Evolutionary conservation across 1,284 basidiomycete species (phyloP).

Genomic region (Puccinia horiana): DNA sequence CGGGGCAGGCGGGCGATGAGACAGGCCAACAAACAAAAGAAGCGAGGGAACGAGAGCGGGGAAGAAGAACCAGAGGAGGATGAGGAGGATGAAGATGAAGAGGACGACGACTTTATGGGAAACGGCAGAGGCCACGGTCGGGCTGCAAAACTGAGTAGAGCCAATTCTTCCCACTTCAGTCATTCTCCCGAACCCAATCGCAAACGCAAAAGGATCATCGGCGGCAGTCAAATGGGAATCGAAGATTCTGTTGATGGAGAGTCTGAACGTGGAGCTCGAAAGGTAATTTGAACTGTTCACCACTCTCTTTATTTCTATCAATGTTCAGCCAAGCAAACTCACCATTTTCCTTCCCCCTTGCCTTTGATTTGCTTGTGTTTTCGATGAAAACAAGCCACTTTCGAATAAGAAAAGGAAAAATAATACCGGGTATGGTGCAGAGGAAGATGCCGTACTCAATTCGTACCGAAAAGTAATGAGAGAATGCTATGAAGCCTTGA

Average conservation of each 20-base stretch:
- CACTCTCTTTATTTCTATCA: background rate
- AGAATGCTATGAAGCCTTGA: constrained; percentile 49
- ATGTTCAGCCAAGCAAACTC: background rate
- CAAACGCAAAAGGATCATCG: constrained; percentile 42
- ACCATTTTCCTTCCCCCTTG: background rate
- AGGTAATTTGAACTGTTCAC: constrained; percentile 15
- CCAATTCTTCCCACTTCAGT: constrained; percentile 33
- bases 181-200: constrained; percentile 49
- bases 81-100: constrained; percentile 50
- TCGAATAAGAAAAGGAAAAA: constrained; percentile 47
- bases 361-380: background rate
- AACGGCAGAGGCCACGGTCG: constrained; percentile 35
- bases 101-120: constrained; percentile 54
- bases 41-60: constrained; percentile 49
- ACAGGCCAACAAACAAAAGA: constrained; percentile 52
- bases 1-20: constrained; percentile 57
- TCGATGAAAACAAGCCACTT: background rate
- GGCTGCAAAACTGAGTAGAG: constrained; percentile 50
- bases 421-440: constrained; percentile 5
- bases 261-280: constrained; percentile 36
- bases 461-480: constrained; percentile 43
- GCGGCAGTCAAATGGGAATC: constrained; percentile 23
- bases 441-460: constrained; percentile 27
- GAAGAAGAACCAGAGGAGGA: constrained; percentile 35
- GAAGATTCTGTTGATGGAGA: constrained; percentile 48